Percentiles rank a stretch among this genome's conserved stretches.
Conservation (phyloP, 352 stramenopile species). For the Globisporangium nagaii region DNA sequence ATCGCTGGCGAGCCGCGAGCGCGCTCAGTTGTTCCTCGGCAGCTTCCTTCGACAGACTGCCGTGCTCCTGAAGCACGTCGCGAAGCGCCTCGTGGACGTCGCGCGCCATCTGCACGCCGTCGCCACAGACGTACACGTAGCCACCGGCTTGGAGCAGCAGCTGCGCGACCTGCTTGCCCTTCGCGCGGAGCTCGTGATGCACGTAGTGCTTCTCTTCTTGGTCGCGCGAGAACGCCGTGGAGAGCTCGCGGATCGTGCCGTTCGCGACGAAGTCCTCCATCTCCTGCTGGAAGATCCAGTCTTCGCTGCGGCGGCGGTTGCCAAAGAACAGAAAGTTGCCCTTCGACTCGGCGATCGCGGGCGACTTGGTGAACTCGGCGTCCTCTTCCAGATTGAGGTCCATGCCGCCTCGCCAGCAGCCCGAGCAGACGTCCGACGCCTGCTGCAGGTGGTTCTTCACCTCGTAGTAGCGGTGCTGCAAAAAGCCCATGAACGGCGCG, state of each 20-base stretch:
- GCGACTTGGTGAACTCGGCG: constrained; percentile 25
- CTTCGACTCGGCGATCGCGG: constrained; percentile 25
- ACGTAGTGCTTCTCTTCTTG: constrained; percentile 92
- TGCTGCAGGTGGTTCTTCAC: constrained; percentile 12
- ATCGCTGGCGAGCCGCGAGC: constrained; percentile 67
- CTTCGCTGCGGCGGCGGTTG: constrained; percentile 80
- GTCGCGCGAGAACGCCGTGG: constrained; percentile 91
- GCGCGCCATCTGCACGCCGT: constrained; percentile 93
- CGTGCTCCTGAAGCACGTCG: constrained; percentile 71
- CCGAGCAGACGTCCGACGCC: constrained; percentile 39
- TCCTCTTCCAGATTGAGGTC: constrained; percentile 37
- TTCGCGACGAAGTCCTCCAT: constrained; percentile 70
- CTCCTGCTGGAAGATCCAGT: constrained; percentile 91
- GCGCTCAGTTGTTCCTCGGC: constrained; percentile 55
- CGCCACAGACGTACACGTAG: constrained; percentile 94
- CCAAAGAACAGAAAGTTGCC: constrained; percentile 94
- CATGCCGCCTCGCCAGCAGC: constrained; percentile 74
- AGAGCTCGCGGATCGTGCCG: constrained; percentile 77
- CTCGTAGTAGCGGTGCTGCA: constrained; percentile 81
- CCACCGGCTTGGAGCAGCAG: constrained; percentile 74
- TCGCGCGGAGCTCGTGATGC: constrained; percentile 74
- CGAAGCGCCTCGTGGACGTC: constrained; percentile 90
- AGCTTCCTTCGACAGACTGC: constrained; percentile 38
- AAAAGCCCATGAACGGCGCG: constrained; percentile 95
- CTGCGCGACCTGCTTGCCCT: constrained; percentile 60